Conservation (phyloP, 805 yeast species). For the Yarrowia osloensis region DNA sequence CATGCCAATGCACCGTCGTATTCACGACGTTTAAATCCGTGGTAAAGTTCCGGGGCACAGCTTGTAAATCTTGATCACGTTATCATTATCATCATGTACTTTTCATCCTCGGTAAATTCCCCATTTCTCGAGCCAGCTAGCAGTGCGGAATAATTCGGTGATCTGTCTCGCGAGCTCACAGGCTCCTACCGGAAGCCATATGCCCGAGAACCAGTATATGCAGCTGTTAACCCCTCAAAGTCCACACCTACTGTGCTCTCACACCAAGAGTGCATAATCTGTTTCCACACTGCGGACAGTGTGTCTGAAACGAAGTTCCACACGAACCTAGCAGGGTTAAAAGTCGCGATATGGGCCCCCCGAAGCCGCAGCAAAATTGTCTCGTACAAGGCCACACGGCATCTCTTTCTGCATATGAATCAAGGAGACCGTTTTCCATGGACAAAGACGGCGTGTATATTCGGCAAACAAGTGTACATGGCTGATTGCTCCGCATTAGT, state of each 20-base stretch:
- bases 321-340: not conserved
- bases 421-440: not conserved
- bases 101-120: not conserved
- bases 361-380: not conserved
- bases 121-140: not conserved
- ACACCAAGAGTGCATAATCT: conserved; percentile 10
- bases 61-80: not conserved
- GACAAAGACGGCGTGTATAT: not conserved
- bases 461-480: not conserved
- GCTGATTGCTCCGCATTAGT: not conserved
- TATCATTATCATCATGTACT: not conserved
- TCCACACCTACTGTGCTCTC: not conserved
- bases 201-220: conserved; percentile 3
- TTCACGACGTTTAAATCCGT: not conserved
- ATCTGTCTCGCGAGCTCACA: not conserved
- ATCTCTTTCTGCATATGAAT: not conserved
- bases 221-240: conserved; percentile 6
- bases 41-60: not conserved
- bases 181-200: not conserved
- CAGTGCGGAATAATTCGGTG: not conserved
- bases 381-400: not conserved
- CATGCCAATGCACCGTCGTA: not conserved
- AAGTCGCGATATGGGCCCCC: not conserved
- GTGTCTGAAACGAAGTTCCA: not conserved
- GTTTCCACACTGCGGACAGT: not conserved